Percentiles rank a stretch among this genome's conserved stretches.
These are phyloP conservation scores for Pyricularia grisea DNA, from an alignment of 2,329 filamentous ascomycete genomes.

Conservation along the genomic window DNA sequence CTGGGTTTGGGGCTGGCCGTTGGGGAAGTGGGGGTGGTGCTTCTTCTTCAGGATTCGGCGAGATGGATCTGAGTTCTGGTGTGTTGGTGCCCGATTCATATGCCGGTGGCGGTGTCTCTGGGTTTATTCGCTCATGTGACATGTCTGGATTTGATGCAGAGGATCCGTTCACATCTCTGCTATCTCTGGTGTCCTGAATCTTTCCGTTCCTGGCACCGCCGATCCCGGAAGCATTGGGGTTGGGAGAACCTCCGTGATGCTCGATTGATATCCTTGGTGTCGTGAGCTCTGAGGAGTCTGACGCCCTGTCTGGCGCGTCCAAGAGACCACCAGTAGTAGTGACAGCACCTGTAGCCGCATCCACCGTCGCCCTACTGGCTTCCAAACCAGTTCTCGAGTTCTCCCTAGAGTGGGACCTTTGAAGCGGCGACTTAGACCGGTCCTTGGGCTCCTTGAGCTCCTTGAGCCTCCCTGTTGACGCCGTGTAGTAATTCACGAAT, in stretches of 20 bases:
- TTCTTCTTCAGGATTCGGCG: neutral
- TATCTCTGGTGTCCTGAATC: neutral
- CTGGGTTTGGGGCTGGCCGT: neutral
- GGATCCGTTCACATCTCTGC: neutral
- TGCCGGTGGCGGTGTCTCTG: neutral
- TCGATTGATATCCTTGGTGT: slow-evolving; percentile 36
- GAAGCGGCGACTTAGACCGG: neutral
- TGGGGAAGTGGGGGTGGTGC: neutral
- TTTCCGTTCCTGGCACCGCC: slow-evolving; percentile 4
- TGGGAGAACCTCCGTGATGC: slow-evolving; percentile 26
- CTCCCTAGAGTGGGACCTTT: neutral
- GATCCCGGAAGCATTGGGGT: slow-evolving; percentile 10
- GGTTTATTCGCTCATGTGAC: neutral
- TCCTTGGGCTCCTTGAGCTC: slow-evolving; percentile 29
- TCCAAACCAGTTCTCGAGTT: neutral
- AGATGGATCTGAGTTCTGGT: neutral
- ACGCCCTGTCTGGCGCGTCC: neutral
- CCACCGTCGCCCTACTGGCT: neutral
- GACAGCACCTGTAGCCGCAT: neutral
- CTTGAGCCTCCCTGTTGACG: slow-evolving; percentile 66
- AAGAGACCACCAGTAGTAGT: neutral
- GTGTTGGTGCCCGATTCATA: neutral
- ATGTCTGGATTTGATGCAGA: neutral
- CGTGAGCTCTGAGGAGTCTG: neutral
- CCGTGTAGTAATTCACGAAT: slow-evolving; percentile 86